Percentiles rank a stretch among this genome's conserved stretches.
Conservation (phyloP, 2,329 filamentous ascomycete genomes). For the Claviceps pazoutovae region DNA sequence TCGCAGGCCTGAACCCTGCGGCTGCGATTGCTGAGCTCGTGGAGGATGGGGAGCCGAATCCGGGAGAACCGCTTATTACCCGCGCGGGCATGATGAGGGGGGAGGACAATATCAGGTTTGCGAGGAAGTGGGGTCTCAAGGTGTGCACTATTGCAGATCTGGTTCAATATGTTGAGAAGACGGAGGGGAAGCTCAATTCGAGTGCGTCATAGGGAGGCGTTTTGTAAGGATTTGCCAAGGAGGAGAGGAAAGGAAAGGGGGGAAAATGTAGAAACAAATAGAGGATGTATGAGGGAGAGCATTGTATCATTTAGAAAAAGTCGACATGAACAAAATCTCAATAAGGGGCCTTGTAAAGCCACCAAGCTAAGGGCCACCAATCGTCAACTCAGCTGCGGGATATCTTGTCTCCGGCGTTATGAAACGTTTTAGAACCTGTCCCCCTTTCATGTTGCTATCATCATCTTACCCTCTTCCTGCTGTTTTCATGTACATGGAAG, state of each 20-base stretch:
- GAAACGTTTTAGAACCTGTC: too few relatives aligned
- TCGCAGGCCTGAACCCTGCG: conserved; percentile 65
- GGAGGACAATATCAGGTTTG: conserved; percentile 80
- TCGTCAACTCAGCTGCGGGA: too few relatives aligned
- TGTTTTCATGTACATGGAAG: too few relatives aligned
- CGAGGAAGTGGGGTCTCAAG: conserved; percentile 73
- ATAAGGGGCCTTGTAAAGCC: too few relatives aligned
- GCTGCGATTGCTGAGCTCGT: conserved; percentile 88
- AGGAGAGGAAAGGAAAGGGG: too few relatives aligned
- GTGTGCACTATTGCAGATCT: conserved; percentile 93
- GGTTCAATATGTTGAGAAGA: conserved; percentile 64
- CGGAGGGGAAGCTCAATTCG: conserved; percentile 43
- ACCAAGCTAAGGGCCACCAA: too few relatives aligned
- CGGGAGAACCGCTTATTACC: conserved; percentile 49
- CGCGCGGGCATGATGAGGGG: conserved; percentile 83
- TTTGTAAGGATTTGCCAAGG: background rate
- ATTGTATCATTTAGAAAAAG: too few relatives aligned
- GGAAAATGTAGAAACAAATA: background rate
- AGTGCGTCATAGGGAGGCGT: conserved; percentile 16
- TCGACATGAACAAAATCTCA: background rate
- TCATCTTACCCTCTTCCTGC: too few relatives aligned
- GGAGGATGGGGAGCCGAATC: conserved; percentile 63
- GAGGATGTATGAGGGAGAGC: background rate
- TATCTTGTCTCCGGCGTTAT: too few relatives aligned
- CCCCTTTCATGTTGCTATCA: too few relatives aligned